A percentile compares a stretch with the other conserved stretches of the same genome.
These are phyloP conservation scores for Coccomyxa sp. DNA, from an alignment of 139 green algal genomes.

Conservation along the genomic window DNA sequence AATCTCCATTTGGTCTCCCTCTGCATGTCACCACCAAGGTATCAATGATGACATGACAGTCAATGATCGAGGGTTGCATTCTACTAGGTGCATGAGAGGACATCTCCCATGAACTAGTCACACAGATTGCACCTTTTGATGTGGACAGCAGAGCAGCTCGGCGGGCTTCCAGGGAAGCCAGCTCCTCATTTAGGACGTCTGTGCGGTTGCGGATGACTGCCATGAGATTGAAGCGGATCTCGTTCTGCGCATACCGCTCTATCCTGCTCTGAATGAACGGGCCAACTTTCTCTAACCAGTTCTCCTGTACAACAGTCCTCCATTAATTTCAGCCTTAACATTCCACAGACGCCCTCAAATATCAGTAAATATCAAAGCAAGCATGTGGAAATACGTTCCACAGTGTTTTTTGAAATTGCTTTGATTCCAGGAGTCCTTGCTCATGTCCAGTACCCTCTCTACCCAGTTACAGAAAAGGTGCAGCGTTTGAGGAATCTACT, in stretches of 20 bases:
- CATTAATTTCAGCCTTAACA: neutral
- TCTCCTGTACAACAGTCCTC: slow-evolving; percentile 28
- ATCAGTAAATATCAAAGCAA: neutral
- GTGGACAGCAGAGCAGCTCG: neutral
- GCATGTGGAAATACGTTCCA: neutral
- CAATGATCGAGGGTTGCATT: neutral
- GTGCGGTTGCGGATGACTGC: slow-evolving; percentile 72
- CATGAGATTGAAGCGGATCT: slow-evolving; percentile 99
- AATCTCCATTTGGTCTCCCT: neutral
- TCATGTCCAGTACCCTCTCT: too few species aligned
- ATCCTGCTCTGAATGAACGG: slow-evolving; percentile 68
- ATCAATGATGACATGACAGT: neutral
- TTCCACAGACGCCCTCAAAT: neutral
- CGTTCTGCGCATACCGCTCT: slow-evolving; percentile 72
- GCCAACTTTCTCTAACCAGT: slow-evolving; percentile 68
- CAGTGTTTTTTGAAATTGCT: too few species aligned
- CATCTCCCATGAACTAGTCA: neutral
- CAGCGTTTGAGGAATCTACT: too few species aligned
- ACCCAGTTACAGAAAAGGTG: too few species aligned
- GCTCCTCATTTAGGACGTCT: slow-evolving; percentile 5
- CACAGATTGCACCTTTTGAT: too few species aligned
- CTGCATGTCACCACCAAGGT: neutral
- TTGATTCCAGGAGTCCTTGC: too few species aligned
- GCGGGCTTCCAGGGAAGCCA: slow-evolving; percentile 14
- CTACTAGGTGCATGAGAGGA: neutral